Conservation (phyloP, 2,329 filamentous ascomycete species). For the Xylariomycetidae sp. region DNA sequence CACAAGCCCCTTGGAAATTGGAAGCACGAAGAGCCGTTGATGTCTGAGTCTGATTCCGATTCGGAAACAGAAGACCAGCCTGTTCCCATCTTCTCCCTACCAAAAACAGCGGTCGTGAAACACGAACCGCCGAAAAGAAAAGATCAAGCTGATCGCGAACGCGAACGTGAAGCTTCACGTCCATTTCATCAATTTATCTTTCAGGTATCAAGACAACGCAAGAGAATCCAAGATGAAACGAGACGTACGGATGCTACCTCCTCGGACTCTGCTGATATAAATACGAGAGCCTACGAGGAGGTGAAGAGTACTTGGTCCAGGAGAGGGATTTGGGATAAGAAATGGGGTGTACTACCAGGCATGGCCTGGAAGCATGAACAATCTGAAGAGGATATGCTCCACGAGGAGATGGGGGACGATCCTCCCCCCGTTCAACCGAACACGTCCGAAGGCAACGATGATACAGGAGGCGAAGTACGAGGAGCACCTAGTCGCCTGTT, state of each 20-base stretch:
- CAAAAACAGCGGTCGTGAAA: too few relatives aligned
- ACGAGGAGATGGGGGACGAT: too few relatives aligned
- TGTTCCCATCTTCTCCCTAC: too few relatives aligned
- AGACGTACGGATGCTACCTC: background rate
- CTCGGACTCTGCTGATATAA: slow-evolving; percentile 2
- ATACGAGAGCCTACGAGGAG: slow-evolving; percentile 6
- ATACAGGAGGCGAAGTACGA: too few relatives aligned
- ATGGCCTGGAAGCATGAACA: slow-evolving; percentile 12
- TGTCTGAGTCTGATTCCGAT: too few relatives aligned
- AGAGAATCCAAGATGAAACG: slow-evolving; percentile 2
- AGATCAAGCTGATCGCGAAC: slow-evolving; percentile 1
- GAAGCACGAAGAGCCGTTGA: slow-evolving; percentile 11
- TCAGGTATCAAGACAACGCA: slow-evolving; percentile 6
- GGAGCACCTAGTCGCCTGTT: too few relatives aligned
- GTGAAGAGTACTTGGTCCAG: slow-evolving; percentile 6
- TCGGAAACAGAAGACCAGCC: too few relatives aligned
- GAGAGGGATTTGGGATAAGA: slow-evolving; percentile 7
- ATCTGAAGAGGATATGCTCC: slow-evolving; percentile 1
- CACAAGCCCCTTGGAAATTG: background rate
- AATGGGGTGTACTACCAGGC: slow-evolving; percentile 12
- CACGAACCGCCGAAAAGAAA: too few relatives aligned
- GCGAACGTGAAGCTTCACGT: slow-evolving; percentile 9
- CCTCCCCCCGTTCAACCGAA: too few relatives aligned
- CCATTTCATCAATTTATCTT: slow-evolving; percentile 11
- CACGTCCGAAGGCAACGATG: too few relatives aligned